Evolutionary conservation across 2,329 filamentous ascomycete species (phyloP).

Genomic region (Beauveria sp.): DNA sequence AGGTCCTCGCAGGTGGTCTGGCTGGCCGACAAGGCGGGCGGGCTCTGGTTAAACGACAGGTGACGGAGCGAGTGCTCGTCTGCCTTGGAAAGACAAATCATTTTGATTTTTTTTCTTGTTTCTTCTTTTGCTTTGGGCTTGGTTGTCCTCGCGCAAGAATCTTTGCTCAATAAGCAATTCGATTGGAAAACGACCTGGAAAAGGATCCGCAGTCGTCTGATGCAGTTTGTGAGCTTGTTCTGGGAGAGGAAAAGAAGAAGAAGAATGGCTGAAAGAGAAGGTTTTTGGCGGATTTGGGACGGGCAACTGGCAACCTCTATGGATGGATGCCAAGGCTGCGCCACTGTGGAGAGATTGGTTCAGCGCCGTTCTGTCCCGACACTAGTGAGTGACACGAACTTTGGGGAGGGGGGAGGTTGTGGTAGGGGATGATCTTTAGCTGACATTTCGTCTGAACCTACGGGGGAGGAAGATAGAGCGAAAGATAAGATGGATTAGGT

Average conservation of each 20-base stretch:
- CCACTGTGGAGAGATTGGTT: slow-evolving; percentile 9
- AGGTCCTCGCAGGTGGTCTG: slow-evolving; percentile 48
- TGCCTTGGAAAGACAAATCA: slow-evolving; percentile 50
- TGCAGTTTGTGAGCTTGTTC: not conserved
- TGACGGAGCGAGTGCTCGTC: slow-evolving; percentile 42
- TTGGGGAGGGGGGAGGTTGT: not conserved
- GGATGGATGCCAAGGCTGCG: slow-evolving; percentile 6
- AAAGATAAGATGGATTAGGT: no score
- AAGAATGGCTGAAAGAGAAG: not conserved
- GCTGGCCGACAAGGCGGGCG: slow-evolving; percentile 38
- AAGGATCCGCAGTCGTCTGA: not conserved
- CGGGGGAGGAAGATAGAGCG: no score
- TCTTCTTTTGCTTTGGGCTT: not conserved
- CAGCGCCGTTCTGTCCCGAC: slow-evolving; percentile 1
- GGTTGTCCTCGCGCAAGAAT: no score
- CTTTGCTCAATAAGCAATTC: no score
- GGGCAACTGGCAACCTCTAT: not conserved
- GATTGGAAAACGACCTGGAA: no score
- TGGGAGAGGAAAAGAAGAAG: not conserved
- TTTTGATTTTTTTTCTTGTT: slow-evolving; percentile 16
- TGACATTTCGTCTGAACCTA: no score
- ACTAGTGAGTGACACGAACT: not conserved
- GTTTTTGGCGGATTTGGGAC: not conserved
- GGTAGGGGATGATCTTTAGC: no score
- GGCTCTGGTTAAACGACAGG: slow-evolving; percentile 47